These are phyloP conservation scores for Candida methanosorbosa DNA, from an alignment of 805 yeast genomes.

Conservation along the genomic window DNA sequence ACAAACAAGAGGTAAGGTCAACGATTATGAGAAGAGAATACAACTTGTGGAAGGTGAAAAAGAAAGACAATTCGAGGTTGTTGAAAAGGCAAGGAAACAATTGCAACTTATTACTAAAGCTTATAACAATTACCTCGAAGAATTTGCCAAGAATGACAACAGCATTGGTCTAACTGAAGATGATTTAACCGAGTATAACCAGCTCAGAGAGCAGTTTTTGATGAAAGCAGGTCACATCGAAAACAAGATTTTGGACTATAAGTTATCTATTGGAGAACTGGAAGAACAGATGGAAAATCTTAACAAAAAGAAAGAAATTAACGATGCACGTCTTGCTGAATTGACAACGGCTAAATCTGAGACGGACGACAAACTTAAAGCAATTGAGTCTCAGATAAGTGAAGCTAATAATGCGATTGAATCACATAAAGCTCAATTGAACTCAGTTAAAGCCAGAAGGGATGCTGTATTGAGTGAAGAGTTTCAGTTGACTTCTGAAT, in stretches of 20 bases:
- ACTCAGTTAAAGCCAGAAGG: slow-evolving; percentile 24
- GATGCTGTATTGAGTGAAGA: slow-evolving; percentile 38
- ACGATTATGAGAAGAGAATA: slow-evolving; percentile 37
- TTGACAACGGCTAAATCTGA: slow-evolving; percentile 25
- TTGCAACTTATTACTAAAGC: slow-evolving; percentile 26
- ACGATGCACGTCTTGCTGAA: slow-evolving; percentile 26
- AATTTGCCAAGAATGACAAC: slow-evolving; percentile 6
- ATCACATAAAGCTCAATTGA: slow-evolving; percentile 15
- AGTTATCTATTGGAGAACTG: slow-evolving; percentile 28
- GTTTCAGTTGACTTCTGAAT: slow-evolving; percentile 49
- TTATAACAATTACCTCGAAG: slow-evolving; percentile 9
- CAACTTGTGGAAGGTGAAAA: slow-evolving; percentile 44
- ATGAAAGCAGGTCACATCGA: slow-evolving; percentile 49
- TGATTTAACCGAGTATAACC: slow-evolving; percentile 49
- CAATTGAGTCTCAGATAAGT: slow-evolving; percentile 14
- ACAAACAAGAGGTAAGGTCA: slow-evolving; percentile 37
- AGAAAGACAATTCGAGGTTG: slow-evolving; percentile 37
- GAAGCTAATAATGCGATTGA: slow-evolving; percentile 26
- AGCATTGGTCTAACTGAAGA: slow-evolving; percentile 33
- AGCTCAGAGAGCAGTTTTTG: slow-evolving; percentile 47
- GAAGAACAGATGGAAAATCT: slow-evolving; percentile 26
- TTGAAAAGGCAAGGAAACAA: slow-evolving; percentile 35
- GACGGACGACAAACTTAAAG: slow-evolving; percentile 17
- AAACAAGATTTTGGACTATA: slow-evolving; percentile 37
- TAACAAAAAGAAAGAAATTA: slow-evolving; percentile 26